Base-by-base conservation (phyloP, 306 rosid species). In the Boehmeria nivea region DNA sequence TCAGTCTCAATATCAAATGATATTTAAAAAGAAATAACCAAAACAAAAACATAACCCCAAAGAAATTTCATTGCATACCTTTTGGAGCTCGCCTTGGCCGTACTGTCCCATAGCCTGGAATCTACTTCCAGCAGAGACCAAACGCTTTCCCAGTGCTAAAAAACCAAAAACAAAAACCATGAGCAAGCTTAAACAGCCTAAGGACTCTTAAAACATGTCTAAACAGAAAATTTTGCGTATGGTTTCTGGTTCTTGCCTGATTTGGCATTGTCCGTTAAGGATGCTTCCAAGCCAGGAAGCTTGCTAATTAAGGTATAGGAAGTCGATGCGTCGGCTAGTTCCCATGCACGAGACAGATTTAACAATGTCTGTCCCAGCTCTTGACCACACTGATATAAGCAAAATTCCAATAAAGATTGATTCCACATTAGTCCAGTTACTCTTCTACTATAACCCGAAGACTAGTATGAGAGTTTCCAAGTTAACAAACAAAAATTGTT, bases 91-190 rank as follows among this genome's bases (percentile, higher is more conserved):
- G 21, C 95, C 97, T 75, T 82, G 76, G 70, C 95, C 97, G 69
- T 82, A 90, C 68, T 80, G 90, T 38, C 97, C 95, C 97, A 90
- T 86, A 42, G 95, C 80, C 65, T 90, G 94, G 74, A 86, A 90
- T 71, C 91, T 82, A 82, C 76, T 80, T 55, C 95, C 97, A 42
- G 95, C 80, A 43, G 94, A 70, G 52, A 78, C 67, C 73, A 90
- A 72, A 22, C 95, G 94, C 80, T 72, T 90, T 65, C 97, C 97
- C 31, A 90, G 74, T 52, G 86, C 97, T 90, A 52, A 23, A 68
- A 57, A 55, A 81, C n/a, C n/a, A n/a, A 70, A 65, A 60, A 56
- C 34, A 66, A 53, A 49, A 59, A 10, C 36, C 1, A 10, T 31
- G 67, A 49, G 33, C 70, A 61, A 66, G 37, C 44, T 66, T 74